phyloP scores from a whole-genome alignment of 805 yeast genomes.

The Schwanniomyces vanrijiae region DNA sequence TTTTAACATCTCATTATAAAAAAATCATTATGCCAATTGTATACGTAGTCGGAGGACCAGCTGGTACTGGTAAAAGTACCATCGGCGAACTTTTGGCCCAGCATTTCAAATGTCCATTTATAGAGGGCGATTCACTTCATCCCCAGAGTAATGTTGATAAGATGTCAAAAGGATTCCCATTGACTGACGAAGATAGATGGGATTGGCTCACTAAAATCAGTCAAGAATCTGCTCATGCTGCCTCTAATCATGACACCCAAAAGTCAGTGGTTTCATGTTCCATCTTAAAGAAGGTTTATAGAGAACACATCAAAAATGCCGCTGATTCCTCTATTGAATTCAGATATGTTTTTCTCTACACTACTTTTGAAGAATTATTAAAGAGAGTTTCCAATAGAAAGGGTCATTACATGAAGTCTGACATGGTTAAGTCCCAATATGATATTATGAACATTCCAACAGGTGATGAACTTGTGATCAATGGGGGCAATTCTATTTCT shows the following conservation, averaged over 20 bases:
- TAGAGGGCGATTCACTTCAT: conserved; percentile 88
- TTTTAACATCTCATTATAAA: background rate
- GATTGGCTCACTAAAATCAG: conserved; percentile 73
- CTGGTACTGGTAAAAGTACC: conserved; percentile 94
- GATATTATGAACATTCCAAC: conserved; percentile 71
- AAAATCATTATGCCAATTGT: conserved; percentile 25
- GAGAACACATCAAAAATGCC: conserved; percentile 55
- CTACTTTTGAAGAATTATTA: conserved; percentile 59
- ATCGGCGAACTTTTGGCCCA: conserved; percentile 55
- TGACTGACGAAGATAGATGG: conserved; percentile 90
- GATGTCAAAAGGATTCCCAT: conserved; percentile 79
- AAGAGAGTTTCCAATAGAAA: conserved; percentile 62
- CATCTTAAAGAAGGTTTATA: conserved; percentile 71
- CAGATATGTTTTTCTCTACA: conserved; percentile 64
- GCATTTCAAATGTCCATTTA: conserved; percentile 50
- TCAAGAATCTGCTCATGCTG: conserved; percentile 34
- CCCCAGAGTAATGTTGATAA: conserved; percentile 71
- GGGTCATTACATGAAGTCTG: conserved; percentile 84
- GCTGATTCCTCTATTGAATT: conserved; percentile 27
- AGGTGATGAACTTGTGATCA: conserved; percentile 32
- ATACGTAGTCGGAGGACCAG: conserved; percentile 86
- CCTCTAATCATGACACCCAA: conserved; percentile 25
- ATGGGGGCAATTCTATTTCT: conserved; percentile 37
- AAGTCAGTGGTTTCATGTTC: conserved; percentile 76
- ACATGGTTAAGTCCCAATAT: conserved; percentile 81